Evolutionary conservation across 176 grass and related monocot species (phyloP), one percentile per base, ranked within the genome.

Genomic region (Puya raimondii): DNA sequence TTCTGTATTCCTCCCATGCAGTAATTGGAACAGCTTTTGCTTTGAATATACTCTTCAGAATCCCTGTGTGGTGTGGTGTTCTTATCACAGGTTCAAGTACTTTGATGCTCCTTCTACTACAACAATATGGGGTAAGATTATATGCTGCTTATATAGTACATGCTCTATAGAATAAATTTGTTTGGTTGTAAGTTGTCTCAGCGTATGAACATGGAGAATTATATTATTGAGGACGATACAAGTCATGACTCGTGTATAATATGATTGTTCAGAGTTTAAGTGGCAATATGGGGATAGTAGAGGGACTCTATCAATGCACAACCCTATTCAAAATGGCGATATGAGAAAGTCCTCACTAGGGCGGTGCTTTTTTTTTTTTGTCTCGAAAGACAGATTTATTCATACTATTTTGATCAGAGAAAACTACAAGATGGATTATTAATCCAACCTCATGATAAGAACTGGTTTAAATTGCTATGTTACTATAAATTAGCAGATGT

Each of bases 1-100:
- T 76, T 22, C 23, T 23, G 10, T 64, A 2, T 51, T 0, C 14
- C 64, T 76, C 54, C 69, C 10, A 33, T 80, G 57, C 82, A 97
- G 94, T 97, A 69, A 97, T 97, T 79, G 94, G 94, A 69, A 97
- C 94, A 48, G 94, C 94, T 70, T 97, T 97, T 92, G 94, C 94
- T 79, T 78, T 97, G 71, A 97, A 97, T 72, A 92, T 97, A 77
- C 86, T 97, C 48, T 97, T 97, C 79, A 84, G 76, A 72, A 82
- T 97, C 59, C 89, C 89, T 1, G 42, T 97, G 52, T 97, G 94
- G 94, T 92, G 87, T 70, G 94, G 94, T 67, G 94, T 97, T 84
- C 84, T 97, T 33, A 75, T 92, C 77, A 97, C 94, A 68, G 94
- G 89, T 23, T 82, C 92, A 64, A 97, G 94, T 84, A 97, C 94